These are phyloP conservation scores for Fraxinus pennsylvanica DNA, from an alignment of 257 asterid genomes.

Conservation along the genomic window DNA sequence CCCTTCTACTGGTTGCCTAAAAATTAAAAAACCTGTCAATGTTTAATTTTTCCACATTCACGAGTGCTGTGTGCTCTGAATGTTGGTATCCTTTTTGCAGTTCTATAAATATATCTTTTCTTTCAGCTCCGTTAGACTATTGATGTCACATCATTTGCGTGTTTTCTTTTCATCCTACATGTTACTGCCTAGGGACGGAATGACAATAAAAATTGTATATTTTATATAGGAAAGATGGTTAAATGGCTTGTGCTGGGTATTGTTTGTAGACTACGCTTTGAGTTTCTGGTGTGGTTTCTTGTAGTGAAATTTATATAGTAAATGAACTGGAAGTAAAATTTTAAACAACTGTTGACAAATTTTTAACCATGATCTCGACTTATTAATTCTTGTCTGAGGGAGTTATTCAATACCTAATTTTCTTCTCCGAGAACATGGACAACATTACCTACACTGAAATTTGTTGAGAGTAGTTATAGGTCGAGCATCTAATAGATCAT, in stretches of 20 bases:
- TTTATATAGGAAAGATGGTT: neutral
- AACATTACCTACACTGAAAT: neutral
- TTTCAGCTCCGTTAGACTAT: neutral
- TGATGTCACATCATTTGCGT: neutral
- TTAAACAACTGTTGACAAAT: neutral
- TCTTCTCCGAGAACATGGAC: neutral
- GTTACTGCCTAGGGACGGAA: neutral
- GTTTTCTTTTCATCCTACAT: neutral
- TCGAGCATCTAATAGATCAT: neutral
- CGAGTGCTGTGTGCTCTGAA: neutral
- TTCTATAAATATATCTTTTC: neutral
- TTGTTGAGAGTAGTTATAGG: neutral
- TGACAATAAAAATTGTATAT: no score
- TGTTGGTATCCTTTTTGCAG: neutral
- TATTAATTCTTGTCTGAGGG: no score
- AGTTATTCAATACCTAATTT: no score
- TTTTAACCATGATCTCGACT: neutral
- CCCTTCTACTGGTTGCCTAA: neutral
- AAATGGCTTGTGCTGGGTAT: neutral
- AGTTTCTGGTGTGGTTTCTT: neutral
- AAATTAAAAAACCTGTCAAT: neutral
- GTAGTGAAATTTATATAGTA: neutral
- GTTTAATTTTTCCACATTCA: neutral
- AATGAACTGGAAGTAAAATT: neutral
- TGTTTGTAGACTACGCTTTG: neutral